Evolutionary conservation across 306 rosid species (phyloP), one percentile per base, ranked within the genome.

Genomic region (Fragaria nilgerrensis): DNA sequence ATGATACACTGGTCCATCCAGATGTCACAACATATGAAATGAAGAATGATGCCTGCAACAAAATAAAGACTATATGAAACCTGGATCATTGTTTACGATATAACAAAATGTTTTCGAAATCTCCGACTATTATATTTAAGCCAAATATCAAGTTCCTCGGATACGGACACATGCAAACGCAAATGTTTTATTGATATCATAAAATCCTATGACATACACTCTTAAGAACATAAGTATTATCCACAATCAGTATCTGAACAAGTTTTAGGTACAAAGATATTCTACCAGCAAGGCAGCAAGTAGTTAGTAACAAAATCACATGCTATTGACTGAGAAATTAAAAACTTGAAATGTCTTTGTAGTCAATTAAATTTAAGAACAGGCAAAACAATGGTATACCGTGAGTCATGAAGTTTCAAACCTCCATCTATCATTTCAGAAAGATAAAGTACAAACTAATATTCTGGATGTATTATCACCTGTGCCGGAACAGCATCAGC

Each of bases 401-500:
- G 7, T 39, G 32, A 43, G 55, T 52, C 56, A 68, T 53, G 53
- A 63, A 39, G 77, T 53, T 53, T 20, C 52, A 12, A 41, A 78
- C 73, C 48, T 58, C 77, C 61, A 41, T 25, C 48, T 14, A n/a
- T 44, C 69, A 65, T 77, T 52, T 63, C 41, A 45, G 13, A 5
- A 23, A 70, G 65, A 52, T 32, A 64, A 34, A 10, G 37, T 63
- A 34, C 55, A 79, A 73, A 75, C 52, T 4, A 79, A 59, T 8
- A 50, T 39, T 9, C 32, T 8, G 2, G 56, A 65, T 72, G 53
- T 77, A 44, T 77, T 82, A 77, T 83, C 85, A 91, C 98, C 95
- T 91, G 97, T 65, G 89, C 83, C 9, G 98, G 98, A 39, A 93
- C 98, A 76, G 95, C 98, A 73, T 85, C 89, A 65, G 90, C 96